These are phyloP conservation scores for Penicillium steckii DNA, from an alignment of 495 filamentous ascomycete genomes.

Conservation along the genomic window DNA sequence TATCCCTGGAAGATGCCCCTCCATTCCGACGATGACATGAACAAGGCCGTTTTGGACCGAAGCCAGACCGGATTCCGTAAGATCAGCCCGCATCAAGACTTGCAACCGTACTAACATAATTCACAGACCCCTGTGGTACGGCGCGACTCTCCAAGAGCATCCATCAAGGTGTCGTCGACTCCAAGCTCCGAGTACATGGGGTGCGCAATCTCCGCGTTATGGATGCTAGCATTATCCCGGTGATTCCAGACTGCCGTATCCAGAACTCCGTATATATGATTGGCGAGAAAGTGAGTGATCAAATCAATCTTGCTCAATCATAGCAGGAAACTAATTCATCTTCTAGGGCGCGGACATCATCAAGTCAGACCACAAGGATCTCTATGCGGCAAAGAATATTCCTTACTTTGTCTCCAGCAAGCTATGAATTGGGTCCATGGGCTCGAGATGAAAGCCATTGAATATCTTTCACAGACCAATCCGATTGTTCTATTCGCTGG, in stretches of 20 bases:
- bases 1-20: constrained; percentile 56
- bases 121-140: constrained; percentile 52
- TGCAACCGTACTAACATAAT: background rate
- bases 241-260: constrained; percentile 40
- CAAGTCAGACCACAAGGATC: constrained; percentile 29
- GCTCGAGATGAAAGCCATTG: too few relatives aligned
- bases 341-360: constrained; percentile 33
- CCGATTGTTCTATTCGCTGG: too few relatives aligned
- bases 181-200: constrained; percentile 52
- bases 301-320: background rate
- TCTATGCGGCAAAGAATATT: constrained; percentile 26
- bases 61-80: constrained; percentile 57
- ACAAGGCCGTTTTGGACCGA: constrained; percentile 49
- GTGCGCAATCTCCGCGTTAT: constrained; percentile 51
- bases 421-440: too few relatives aligned
- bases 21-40: constrained; percentile 50
- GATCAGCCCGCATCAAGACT: background rate
- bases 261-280: too few relatives aligned
- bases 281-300: constrained; percentile 53
- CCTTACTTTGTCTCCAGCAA: constrained; percentile 16
- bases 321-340: background rate
- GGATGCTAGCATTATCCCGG: constrained; percentile 36
- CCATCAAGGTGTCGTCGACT: constrained; percentile 53
- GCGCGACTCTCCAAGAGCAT: constrained; percentile 52
- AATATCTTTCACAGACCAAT: too few relatives aligned